Evolutionary conservation across 2,329 filamentous ascomycete species (phyloP).

Genomic region (Diaporthe amygdali): DNA sequence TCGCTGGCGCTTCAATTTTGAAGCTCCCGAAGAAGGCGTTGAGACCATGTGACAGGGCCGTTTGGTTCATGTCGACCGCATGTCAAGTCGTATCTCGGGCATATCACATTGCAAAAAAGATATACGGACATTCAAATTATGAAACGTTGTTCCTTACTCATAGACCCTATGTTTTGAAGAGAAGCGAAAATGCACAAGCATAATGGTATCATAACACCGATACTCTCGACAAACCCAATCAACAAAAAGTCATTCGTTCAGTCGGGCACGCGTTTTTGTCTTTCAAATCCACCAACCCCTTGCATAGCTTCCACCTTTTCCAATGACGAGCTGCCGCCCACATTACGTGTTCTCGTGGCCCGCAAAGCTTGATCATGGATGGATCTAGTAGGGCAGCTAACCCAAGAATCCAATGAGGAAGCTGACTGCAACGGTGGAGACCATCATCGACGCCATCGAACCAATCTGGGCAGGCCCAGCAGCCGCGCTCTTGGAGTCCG

Average conservation of each 20-base stretch:
- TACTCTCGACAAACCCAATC: constrained; percentile 17
- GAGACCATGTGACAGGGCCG: neutral
- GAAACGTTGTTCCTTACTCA: neutral
- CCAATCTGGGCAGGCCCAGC: constrained; percentile 13
- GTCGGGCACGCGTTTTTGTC: neutral
- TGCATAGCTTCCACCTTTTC: neutral
- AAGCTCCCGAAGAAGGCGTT: neutral
- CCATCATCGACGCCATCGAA: constrained; percentile 4
- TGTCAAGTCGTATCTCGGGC: neutral
- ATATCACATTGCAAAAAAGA: neutral
- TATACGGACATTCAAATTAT: neutral
- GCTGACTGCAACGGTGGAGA: constrained; percentile 7
- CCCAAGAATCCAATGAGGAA: constrained; percentile 15
- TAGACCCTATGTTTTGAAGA: constrained; percentile 8
- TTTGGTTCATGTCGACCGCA: neutral
- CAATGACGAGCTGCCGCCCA: neutral
- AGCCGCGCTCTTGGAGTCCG: constrained; percentile 4
- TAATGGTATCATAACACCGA: constrained; percentile 23
- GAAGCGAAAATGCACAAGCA: constrained; percentile 22
- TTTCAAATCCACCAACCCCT: neutral
- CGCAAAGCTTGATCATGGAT: neutral
- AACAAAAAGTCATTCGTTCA: neutral
- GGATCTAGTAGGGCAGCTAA: neutral
- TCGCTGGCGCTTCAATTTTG: no score
- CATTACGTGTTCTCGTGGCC: neutral